phyloP scores from a whole-genome alignment of 176 grass and related monocot genomes.

The Carex parvula region DNA sequence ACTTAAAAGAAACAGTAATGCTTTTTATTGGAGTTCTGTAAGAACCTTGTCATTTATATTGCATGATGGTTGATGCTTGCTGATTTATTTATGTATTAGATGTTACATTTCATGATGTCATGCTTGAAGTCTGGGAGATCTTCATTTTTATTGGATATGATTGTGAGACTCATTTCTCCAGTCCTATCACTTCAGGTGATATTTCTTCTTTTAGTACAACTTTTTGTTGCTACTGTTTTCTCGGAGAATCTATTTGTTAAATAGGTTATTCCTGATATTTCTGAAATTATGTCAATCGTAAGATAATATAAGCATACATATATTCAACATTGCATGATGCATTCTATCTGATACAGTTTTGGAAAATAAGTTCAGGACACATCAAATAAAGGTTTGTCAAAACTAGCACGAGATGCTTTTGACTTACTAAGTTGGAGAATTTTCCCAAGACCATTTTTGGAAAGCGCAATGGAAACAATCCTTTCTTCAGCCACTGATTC shows the following conservation, averaged over 20 bases:
- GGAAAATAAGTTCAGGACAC: constrained; percentile 51
- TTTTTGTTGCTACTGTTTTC: neutral
- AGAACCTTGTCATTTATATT: neutral
- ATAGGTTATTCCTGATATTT: neutral
- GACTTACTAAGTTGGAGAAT: constrained; percentile 79
- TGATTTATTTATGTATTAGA: constrained; percentile 40
- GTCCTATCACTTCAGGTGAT: constrained; percentile 88
- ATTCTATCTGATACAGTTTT: constrained; percentile 7
- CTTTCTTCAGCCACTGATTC: constrained; percentile 75
- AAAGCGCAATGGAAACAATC: constrained; percentile 59
- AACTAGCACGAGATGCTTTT: constrained; percentile 79
- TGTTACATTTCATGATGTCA: constrained; percentile 89
- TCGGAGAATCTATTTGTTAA: neutral
- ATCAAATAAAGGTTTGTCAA: constrained; percentile 89
- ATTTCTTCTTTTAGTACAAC: neutral
- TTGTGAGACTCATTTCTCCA: constrained; percentile 59
- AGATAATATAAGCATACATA: neutral
- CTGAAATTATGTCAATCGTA: neutral
- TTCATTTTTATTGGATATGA: constrained; percentile 70
- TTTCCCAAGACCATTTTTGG: constrained; percentile 64
- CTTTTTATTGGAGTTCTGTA: neutral
- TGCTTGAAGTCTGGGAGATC: constrained; percentile 86
- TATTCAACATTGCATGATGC: constrained; percentile 14
- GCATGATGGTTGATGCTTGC: neutral
- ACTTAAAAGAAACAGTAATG: constrained; percentile 76